These are phyloP conservation scores for thale cress (Arabidopsis thaliana) DNA, from an alignment of 345 rosid genomes.

Conservation along the genomic window DNA sequence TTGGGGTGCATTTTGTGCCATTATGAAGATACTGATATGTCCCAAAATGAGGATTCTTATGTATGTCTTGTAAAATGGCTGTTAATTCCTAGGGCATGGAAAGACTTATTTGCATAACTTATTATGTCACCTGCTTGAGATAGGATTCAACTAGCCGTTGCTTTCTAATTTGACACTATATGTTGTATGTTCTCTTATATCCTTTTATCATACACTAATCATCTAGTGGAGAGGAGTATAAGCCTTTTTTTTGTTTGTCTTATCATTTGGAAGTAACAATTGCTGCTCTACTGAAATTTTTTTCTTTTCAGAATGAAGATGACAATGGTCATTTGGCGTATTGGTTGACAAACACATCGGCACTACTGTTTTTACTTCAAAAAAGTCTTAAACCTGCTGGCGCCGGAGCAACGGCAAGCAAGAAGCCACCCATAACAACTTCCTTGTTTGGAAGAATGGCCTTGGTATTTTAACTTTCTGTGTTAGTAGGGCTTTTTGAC, in stretches of 20 bases:
- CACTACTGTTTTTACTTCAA: conserved; percentile 88
- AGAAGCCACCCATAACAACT: conserved; percentile 78
- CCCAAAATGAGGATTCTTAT: conserved; percentile 7
- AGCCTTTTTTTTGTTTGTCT: conserved; percentile 7
- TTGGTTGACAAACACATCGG: conserved; percentile 93
- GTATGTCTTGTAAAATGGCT: conserved; percentile 4
- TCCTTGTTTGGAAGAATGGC: conserved; percentile 98
- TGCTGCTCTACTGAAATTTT: conserved; percentile 2
- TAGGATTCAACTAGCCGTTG: conserved; percentile 14
- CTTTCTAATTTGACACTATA: conserved; percentile 1
- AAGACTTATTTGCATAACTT: not conserved
- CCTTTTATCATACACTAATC: conserved; percentile 10
- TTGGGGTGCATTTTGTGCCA: conserved; percentile 22
- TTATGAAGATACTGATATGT: conserved; percentile 14
- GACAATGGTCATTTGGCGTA: conserved; percentile 93
- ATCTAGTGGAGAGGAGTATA: conserved; percentile 8
- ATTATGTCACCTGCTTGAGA: conserved; percentile 17
- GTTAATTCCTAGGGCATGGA: conserved; percentile 1
- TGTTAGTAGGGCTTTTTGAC: conserved; percentile 12
- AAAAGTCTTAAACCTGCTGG: conserved; percentile 79
- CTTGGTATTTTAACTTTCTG: conserved; percentile 57
- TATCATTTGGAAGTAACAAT: conserved; percentile 11
- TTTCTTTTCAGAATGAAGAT: conserved; percentile 81
- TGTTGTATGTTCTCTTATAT: conserved; percentile 12
- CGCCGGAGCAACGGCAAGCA: conserved; percentile 60